These are phyloP conservation scores for Cyberlindnera xishuangbannaensis DNA, from an alignment of 805 yeast species.

Conservation along the genomic window DNA sequence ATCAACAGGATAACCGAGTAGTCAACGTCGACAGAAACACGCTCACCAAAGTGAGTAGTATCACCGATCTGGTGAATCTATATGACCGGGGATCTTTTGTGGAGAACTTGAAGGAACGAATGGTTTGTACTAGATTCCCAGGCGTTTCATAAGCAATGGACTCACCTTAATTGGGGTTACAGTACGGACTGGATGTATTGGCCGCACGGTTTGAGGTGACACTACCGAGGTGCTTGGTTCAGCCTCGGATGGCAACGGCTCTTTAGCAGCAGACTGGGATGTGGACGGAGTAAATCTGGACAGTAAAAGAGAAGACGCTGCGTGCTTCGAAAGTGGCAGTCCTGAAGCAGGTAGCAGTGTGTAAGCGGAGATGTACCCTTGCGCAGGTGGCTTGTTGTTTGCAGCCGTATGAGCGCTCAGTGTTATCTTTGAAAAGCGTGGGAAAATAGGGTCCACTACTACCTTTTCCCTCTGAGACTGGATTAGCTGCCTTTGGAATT, in stretches of 20 bases:
- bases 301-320: constrained; percentile 7
- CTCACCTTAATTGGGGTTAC: constrained; percentile 7
- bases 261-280: neutral
- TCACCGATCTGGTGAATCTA: constrained; percentile 16
- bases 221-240: no score
- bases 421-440: constrained; percentile 7
- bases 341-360: constrained; percentile 2
- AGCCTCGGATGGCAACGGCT: no score
- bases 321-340: constrained; percentile 6
- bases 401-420: neutral
- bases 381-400: neutral
- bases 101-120: constrained; percentile 17
- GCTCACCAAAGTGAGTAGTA: constrained; percentile 5
- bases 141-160: constrained; percentile 16
- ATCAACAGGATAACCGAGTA: constrained; percentile 13
- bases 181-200: no score
- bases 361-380: constrained; percentile 1
- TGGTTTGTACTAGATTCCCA: constrained; percentile 10
- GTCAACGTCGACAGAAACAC: constrained; percentile 5
- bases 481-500: constrained; percentile 10
- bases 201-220: no score
- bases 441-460: constrained; percentile 11
- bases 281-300: constrained; percentile 2
- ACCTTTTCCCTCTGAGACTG: neutral
- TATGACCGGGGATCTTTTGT: constrained; percentile 20